Evolutionary conservation across 441 rosid genomes (phyloP).

Genomic region (Euphorbia schlechtendalii): DNA sequence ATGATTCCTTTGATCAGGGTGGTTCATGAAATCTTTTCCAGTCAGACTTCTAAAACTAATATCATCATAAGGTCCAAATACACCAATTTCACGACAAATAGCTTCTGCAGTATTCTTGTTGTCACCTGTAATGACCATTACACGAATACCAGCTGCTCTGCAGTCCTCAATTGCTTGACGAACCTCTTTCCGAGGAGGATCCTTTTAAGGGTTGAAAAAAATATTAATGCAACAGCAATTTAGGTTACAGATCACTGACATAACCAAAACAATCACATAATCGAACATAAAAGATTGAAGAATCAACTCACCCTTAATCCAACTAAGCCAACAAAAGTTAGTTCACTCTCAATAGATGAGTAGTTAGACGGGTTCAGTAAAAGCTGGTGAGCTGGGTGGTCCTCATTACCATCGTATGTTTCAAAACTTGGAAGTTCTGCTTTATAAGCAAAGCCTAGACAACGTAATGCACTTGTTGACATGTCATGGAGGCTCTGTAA

Average conservation of each 20-base stretch:
- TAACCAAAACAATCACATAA: not conserved
- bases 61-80: constrained; percentile 60
- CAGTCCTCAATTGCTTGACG: constrained; percentile 89
- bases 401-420: constrained; percentile 83
- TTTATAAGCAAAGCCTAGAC: constrained; percentile 80
- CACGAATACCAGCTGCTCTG: constrained; percentile 90
- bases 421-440: constrained; percentile 56
- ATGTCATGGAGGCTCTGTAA: constrained; percentile 56
- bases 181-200: constrained; percentile 97
- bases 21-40: constrained; percentile 73
- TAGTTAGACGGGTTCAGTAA: constrained; percentile 72
- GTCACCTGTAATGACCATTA: constrained; percentile 97
- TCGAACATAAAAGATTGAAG: not conserved
- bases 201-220: constrained; percentile 36
- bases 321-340: constrained; percentile 70
- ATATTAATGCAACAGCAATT: constrained; percentile 6
- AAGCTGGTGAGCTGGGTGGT: constrained; percentile 78
- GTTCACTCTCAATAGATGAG: constrained; percentile 73
- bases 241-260: not conserved
- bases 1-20: constrained; percentile 45
- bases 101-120: constrained; percentile 94
- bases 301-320: constrained; percentile 69
- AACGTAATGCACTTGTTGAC: constrained; percentile 66
- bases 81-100: constrained; percentile 87
- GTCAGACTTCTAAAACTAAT: constrained; percentile 65